Conservation (phyloP, 148 eudicot genomes). For the Euryodendron excelsum region DNA sequence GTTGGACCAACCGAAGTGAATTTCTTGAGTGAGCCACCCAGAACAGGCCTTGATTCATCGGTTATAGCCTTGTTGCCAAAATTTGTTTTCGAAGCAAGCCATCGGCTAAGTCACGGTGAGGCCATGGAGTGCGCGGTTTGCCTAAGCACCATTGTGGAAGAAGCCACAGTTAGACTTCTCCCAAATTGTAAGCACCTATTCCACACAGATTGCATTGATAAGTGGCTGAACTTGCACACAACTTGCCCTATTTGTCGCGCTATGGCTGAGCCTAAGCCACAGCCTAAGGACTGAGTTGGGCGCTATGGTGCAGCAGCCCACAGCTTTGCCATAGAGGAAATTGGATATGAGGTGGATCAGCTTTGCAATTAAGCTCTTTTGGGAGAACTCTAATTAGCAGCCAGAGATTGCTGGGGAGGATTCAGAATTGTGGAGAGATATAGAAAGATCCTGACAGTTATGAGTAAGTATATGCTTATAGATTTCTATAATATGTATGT, state of each 20-base stretch:
- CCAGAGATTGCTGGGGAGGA: too few relatives aligned
- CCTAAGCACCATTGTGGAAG: background rate
- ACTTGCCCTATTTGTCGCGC: constrained; percentile 7
- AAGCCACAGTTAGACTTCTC: background rate
- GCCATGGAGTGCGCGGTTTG: constrained; percentile 2
- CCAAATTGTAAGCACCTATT: constrained; percentile 3
- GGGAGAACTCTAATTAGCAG: too few relatives aligned
- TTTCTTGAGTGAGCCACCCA: background rate
- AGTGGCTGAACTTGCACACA: background rate
- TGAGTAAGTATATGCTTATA: background rate
- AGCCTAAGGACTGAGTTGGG: too few relatives aligned
- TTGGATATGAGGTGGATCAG: too few relatives aligned
- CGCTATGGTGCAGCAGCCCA: background rate
- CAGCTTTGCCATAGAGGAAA: background rate
- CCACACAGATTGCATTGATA: background rate
- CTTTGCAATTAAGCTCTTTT: too few relatives aligned
- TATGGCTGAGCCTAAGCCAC: background rate
- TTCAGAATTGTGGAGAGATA: too few relatives aligned
- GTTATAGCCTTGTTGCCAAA: background rate
- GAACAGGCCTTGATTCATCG: background rate
- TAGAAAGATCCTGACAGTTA: too few relatives aligned
- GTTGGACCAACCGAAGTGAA: too few relatives aligned
- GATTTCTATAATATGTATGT: too few relatives aligned
- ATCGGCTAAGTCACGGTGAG: background rate
- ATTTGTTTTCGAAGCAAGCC: background rate